Percentiles rank a stretch among this genome's conserved stretches.
phyloP scores from a whole-genome alignment of 2,329 filamentous ascomycete species.

The Colletotrichum eremochloae region DNA sequence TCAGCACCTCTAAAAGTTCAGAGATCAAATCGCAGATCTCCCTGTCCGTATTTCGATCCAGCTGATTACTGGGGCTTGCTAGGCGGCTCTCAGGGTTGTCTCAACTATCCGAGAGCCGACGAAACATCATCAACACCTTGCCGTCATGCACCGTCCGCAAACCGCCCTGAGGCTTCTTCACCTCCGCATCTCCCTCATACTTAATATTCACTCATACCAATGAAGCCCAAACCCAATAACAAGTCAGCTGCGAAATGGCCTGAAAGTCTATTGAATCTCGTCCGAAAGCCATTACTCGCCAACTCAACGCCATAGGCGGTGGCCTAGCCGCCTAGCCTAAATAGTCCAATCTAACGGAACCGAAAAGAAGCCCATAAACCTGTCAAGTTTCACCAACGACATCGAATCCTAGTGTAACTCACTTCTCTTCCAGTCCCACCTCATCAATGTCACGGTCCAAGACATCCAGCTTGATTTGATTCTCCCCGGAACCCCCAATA shows the following conservation, averaged over 20 bases:
- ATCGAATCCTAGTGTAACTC: slow-evolving; percentile 25
- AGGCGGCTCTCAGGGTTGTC: slow-evolving; percentile 10
- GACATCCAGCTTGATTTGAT: slow-evolving; percentile 5
- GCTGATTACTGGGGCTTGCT: neutral
- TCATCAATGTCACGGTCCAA: neutral
- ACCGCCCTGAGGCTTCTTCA: slow-evolving; percentile 9
- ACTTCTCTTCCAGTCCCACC: neutral
- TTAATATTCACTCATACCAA: neutral
- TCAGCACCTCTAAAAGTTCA: neutral
- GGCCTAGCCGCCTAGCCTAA: neutral
- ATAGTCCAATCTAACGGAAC: neutral
- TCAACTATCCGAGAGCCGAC: slow-evolving; percentile 38
- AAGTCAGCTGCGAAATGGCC: neutral
- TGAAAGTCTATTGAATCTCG: slow-evolving; percentile 9
- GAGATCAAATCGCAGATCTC: neutral
- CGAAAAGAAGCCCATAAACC: slow-evolving; percentile 8
- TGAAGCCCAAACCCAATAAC: neutral
- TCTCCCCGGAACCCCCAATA: neutral
- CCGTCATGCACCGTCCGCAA: slow-evolving; percentile 34
- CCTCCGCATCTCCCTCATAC: slow-evolving; percentile 14
- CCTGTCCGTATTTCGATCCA: neutral
- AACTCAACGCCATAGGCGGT: neutral
- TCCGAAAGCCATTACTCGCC: slow-evolving; percentile 26
- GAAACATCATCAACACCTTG: slow-evolving; percentile 33
- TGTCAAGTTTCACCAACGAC: slow-evolving; percentile 39